These are phyloP conservation scores for Eutypa lata DNA, from an alignment of 2,329 filamentous ascomycete genomes.

Conservation along the genomic window DNA sequence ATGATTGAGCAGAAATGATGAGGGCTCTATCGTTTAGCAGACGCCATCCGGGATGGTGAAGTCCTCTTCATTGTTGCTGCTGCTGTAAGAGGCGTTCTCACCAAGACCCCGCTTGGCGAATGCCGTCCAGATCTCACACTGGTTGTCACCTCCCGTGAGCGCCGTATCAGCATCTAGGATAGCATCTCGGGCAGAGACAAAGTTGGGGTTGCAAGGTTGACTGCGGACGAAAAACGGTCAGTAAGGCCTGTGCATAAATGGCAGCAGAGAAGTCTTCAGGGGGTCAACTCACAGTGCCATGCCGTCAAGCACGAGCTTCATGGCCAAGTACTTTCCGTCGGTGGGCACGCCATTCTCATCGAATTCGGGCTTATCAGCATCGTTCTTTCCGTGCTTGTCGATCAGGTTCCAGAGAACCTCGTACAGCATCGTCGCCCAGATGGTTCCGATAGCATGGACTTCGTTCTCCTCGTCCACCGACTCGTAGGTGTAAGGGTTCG, in stretches of 20 bases:
- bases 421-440: slow-evolving; percentile 50
- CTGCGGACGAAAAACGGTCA: slow-evolving; percentile 7
- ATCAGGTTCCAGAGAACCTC: slow-evolving; percentile 53
- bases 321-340: slow-evolving; percentile 44
- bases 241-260: too few relatives aligned
- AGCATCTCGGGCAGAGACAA: slow-evolving; percentile 44
- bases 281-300: slow-evolving; percentile 37
- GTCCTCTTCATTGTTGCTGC: slow-evolving; percentile 24
- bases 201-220: slow-evolving; percentile 50
- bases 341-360: slow-evolving; percentile 39
- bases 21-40: slow-evolving; percentile 26
- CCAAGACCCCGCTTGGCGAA: slow-evolving; percentile 52
- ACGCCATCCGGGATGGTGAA: slow-evolving; percentile 26
- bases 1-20: too few relatives aligned
- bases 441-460: slow-evolving; percentile 43
- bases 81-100: slow-evolving; percentile 24
- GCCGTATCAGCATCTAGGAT: slow-evolving; percentile 47
- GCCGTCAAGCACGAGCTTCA: slow-evolving; percentile 47
- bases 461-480: slow-evolving; percentile 33
- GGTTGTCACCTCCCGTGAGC: slow-evolving; percentile 44
- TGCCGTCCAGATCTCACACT: slow-evolving; percentile 46
- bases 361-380: slow-evolving; percentile 34
- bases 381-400: slow-evolving; percentile 47
- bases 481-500: slow-evolving; percentile 44
- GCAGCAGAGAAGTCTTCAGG: background rate